These are phyloP conservation scores for Pseudogymnoascus sp. DNA, from an alignment of 2,329 filamentous ascomycete species.

Conservation along the genomic window DNA sequence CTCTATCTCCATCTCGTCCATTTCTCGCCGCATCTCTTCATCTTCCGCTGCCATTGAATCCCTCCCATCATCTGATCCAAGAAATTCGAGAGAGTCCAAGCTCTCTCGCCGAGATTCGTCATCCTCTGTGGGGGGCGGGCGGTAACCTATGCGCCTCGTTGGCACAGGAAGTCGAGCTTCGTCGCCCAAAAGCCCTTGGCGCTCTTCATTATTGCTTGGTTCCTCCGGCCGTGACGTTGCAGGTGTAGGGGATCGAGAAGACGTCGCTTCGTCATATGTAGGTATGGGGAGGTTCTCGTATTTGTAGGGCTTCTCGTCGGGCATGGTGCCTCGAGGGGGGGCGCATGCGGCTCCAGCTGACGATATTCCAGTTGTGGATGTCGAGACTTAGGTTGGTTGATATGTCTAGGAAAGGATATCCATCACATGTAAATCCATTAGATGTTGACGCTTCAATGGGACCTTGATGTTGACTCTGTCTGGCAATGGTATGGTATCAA, in stretches of 20 bases:
- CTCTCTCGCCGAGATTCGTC: slow-evolving; percentile 44
- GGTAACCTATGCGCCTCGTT: slow-evolving; percentile 54
- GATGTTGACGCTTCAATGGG: slow-evolving; percentile 4
- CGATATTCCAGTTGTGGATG: not conserved
- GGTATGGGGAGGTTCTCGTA: slow-evolving; percentile 66
- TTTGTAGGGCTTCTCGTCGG: slow-evolving; percentile 46
- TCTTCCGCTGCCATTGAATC: slow-evolving; percentile 44
- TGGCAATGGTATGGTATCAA: slow-evolving; percentile 1
- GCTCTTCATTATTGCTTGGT: slow-evolving; percentile 63
- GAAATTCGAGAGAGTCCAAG: slow-evolving; percentile 33
- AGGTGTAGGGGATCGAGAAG: slow-evolving; percentile 53
- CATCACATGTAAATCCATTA: slow-evolving; percentile 1
- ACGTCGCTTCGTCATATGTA: slow-evolving; percentile 71
- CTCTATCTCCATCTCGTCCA: slow-evolving; percentile 83
- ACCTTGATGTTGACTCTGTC: not conserved
- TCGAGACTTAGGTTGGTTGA: not conserved
- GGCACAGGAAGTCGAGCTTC: slow-evolving; percentile 33
- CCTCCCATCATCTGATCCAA: slow-evolving; percentile 47
- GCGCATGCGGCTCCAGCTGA: not conserved
- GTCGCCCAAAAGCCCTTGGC: slow-evolving; percentile 64
- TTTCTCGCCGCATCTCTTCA: slow-evolving; percentile 65
- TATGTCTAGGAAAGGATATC: not conserved
- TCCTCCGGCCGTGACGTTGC: slow-evolving; percentile 54
- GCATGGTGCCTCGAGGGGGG: slow-evolving; percentile 21
- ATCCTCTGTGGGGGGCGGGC: slow-evolving; percentile 75